These are phyloP conservation scores for Trematosphaeria pertusa DNA, from an alignment of 2,329 filamentous ascomycete species.

Conservation along the genomic window DNA sequence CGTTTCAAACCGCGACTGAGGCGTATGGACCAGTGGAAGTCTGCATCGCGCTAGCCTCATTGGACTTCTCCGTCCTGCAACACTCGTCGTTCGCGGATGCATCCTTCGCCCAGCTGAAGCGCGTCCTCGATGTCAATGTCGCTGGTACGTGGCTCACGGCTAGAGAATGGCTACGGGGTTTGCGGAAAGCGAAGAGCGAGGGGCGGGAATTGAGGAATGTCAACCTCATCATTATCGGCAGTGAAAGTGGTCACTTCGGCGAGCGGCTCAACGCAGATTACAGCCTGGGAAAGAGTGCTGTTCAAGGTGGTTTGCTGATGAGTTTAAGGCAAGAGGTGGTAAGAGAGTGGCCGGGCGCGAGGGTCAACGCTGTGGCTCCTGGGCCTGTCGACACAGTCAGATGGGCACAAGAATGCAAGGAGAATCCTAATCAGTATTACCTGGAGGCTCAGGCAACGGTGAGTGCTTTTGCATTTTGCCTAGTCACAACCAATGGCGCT, in stretches of 20 bases:
- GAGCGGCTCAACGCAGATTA: constrained; percentile 54
- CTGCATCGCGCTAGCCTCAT: constrained; percentile 53
- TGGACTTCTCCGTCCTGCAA: constrained; percentile 53
- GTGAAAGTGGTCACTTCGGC: constrained; percentile 55
- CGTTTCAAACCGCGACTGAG: constrained; percentile 44
- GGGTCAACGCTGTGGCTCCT: constrained; percentile 57
- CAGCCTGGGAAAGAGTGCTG: constrained; percentile 54
- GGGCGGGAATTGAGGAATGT: neutral
- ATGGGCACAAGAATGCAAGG: constrained; percentile 51
- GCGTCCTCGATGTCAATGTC: constrained; percentile 54
- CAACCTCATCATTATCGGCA: constrained; percentile 54
- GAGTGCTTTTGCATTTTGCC: too few species aligned
- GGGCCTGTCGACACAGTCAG: constrained; percentile 55
- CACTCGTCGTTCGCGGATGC: constrained; percentile 51
- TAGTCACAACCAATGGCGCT: too few species aligned
- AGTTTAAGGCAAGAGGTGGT: constrained; percentile 52
- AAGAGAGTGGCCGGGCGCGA: constrained; percentile 45
- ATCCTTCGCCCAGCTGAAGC: constrained; percentile 48
- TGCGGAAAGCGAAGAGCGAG: constrained; percentile 25
- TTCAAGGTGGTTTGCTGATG: constrained; percentile 53
- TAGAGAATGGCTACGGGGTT: constrained; percentile 50
- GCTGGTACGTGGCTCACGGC: constrained; percentile 48
- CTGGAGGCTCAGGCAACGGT: constrained; percentile 54
- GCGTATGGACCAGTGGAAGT: constrained; percentile 47
- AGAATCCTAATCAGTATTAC: constrained; percentile 49